Conservation (phyloP, 257 asterid species). For the Fraxinus anomala region DNA sequence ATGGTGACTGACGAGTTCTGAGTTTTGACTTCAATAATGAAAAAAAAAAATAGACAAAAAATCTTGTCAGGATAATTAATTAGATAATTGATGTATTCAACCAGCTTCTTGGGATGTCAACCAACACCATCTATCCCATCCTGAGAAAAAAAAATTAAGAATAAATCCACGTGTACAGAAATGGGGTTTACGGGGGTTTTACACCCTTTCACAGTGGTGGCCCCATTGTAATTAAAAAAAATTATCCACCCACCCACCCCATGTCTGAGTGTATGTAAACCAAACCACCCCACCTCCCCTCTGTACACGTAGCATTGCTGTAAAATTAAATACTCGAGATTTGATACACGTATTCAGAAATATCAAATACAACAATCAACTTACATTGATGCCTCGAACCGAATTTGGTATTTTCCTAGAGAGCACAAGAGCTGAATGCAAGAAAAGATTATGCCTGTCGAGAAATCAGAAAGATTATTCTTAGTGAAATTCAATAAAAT, state of each 20-base stretch:
- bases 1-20: too few species aligned
- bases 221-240: too few species aligned
- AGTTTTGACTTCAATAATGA: background rate
- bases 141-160: background rate
- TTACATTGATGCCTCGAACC: constrained; percentile 75
- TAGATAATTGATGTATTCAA: background rate
- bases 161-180: too few species aligned
- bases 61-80: background rate
- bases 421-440: constrained; percentile 92
- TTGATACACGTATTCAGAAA: background rate
- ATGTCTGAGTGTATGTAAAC: too few species aligned
- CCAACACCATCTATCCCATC: background rate
- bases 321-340: background rate
- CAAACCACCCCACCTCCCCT: too few species aligned
- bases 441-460: constrained; percentile 78
- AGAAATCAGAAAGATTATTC: background rate
- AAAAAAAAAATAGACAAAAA: background rate
- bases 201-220: too few species aligned
- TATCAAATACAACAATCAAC: constrained; percentile 7
- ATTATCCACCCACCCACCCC: too few species aligned
- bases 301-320: too few species aligned
- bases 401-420: constrained; percentile 79
- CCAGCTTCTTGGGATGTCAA: background rate
- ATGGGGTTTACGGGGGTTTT: too few species aligned
- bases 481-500: background rate